A percentile compares a stretch with the other conserved stretches of the same genome.
These are phyloP conservation scores for Ceratocystis cubensis DNA, from an alignment of 2,329 filamentous ascomycete species.

Conservation along the genomic window DNA sequence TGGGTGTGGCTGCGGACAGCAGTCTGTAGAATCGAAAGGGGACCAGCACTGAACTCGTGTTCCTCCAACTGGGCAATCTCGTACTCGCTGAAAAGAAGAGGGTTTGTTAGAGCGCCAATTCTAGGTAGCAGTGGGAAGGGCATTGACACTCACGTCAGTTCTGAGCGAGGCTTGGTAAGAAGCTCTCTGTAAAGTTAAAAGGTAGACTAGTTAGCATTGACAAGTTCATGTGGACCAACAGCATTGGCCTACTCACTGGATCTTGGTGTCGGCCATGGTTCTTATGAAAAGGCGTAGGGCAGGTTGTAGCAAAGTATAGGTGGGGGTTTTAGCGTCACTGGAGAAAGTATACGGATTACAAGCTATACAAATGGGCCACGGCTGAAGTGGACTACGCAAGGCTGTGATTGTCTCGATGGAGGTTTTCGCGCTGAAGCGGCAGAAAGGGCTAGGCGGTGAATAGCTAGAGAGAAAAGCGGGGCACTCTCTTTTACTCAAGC, in stretches of 20 bases:
- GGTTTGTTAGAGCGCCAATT: conserved; percentile 11
- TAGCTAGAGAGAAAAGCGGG: background rate
- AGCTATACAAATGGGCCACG: background rate
- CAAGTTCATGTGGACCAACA: background rate
- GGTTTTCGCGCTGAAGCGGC: conserved; percentile 17
- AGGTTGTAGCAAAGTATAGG: background rate
- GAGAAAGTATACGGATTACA: background rate
- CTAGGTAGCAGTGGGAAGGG: background rate
- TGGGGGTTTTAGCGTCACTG: background rate
- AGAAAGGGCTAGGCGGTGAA: conserved; percentile 19
- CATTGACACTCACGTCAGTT: conserved; percentile 63
- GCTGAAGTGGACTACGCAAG: conserved; percentile 19
- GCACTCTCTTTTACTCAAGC: background rate
- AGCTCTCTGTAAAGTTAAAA: conserved; percentile 52
- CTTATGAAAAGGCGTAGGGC: conserved; percentile 22
- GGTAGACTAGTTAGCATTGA: background rate
- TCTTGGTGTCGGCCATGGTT: conserved; percentile 55
- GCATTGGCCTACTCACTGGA: conserved; percentile 41
- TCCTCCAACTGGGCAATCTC: conserved; percentile 63
- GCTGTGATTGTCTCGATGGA: conserved; percentile 19
- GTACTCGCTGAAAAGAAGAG: conserved; percentile 55
- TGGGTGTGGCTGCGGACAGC: conserved; percentile 89
- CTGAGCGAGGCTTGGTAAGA: conserved; percentile 73
- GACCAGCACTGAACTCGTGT: conserved; percentile 43
- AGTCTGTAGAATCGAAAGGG: conserved; percentile 85